phyloP scores from a whole-genome alignment of 1,284 basidiomycete genomes.

The Boletus calvinii region DNA sequence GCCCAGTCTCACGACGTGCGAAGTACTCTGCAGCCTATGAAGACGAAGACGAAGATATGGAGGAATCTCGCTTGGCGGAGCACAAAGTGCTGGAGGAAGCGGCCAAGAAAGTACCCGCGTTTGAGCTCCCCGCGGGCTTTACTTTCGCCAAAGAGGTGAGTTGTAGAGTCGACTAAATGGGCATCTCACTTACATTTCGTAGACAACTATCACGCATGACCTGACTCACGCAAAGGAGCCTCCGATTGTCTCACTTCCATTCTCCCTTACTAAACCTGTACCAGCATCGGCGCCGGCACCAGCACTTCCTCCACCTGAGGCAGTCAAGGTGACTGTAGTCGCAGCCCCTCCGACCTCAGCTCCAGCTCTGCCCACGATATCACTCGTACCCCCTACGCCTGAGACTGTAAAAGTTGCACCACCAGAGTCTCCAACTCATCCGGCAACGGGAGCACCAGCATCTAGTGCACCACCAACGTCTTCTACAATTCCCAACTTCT shows the following conservation, averaged over 20 bases:
- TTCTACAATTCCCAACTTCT: slow-evolving; percentile 49
- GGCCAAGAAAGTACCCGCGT: slow-evolving; percentile 52
- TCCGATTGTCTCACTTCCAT: slow-evolving; percentile 62
- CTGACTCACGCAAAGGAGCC: slow-evolving; percentile 56
- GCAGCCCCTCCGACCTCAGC: slow-evolving; percentile 6
- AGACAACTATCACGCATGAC: slow-evolving; percentile 38
- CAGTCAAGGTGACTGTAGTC: slow-evolving; percentile 1
- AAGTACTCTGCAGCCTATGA: slow-evolving; percentile 69
- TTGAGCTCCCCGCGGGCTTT: slow-evolving; percentile 62
- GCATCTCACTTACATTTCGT: slow-evolving; percentile 17
- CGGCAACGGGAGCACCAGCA: slow-evolving; percentile 2
- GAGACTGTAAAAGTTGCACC: slow-evolving; percentile 21
- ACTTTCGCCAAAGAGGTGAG: slow-evolving; percentile 64
- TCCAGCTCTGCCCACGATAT: slow-evolving; percentile 23
- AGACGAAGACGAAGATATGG: slow-evolving; percentile 54
- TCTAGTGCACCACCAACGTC: slow-evolving; percentile 10
- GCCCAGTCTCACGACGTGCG: slow-evolving; percentile 42
- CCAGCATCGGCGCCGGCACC: slow-evolving; percentile 7
- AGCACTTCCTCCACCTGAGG: slow-evolving; percentile 3
- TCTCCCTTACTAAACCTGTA: slow-evolving; percentile 52
- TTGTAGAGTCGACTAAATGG: slow-evolving; percentile 13
- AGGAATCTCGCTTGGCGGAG: slow-evolving; percentile 44
- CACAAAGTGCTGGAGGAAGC: slow-evolving; percentile 49
- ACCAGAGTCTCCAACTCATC: slow-evolving; percentile 20
- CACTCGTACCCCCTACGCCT: slow-evolving; percentile 33